Conservation (phyloP, 495 filamentous ascomycete species). For the Opeltia flavorubescens region DNA sequence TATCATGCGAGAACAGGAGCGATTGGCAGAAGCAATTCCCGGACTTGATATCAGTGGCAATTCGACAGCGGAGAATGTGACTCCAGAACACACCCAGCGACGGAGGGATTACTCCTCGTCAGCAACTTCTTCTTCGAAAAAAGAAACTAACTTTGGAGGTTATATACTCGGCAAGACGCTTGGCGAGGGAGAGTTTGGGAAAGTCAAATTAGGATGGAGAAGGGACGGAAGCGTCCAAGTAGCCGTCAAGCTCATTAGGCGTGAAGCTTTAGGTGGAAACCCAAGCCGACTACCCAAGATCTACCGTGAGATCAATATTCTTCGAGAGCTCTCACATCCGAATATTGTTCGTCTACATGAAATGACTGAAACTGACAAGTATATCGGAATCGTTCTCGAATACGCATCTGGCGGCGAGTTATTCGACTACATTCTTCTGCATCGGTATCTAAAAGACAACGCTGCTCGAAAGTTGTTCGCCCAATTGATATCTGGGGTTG, state of each 20-base stretch:
- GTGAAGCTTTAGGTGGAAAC: constrained; percentile 76
- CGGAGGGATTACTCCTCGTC: constrained; percentile 61
- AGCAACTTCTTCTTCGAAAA: constrained; percentile 32
- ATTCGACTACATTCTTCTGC: constrained; percentile 95
- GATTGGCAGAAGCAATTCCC: constrained; percentile 48
- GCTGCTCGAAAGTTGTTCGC: constrained; percentile 85
- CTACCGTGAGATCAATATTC: constrained; percentile 85
- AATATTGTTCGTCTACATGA: constrained; percentile 97
- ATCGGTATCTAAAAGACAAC: constrained; percentile 89
- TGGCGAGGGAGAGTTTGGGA: constrained; percentile 96
- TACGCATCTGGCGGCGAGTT: constrained; percentile 96
- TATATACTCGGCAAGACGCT: constrained; percentile 95
- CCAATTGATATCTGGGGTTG: constrained; percentile 90
- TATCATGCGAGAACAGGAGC: constrained; percentile 60
- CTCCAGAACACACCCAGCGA: constrained; percentile 47
- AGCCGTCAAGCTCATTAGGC: constrained; percentile 93
- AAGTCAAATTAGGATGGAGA: constrained; percentile 99
- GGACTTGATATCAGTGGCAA: constrained; percentile 40
- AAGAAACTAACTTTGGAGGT: constrained; percentile 82
- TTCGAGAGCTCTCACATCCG: constrained; percentile 74
- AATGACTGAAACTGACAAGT: constrained; percentile 92
- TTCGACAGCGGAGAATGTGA: constrained; percentile 46
- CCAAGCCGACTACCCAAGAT: constrained; percentile 86
- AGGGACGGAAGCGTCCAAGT: constrained; percentile 87
- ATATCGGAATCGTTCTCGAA: constrained; percentile 96